Conservation (phyloP, 169 alveolate genomes). For the Cystoisospora suis region DNA sequence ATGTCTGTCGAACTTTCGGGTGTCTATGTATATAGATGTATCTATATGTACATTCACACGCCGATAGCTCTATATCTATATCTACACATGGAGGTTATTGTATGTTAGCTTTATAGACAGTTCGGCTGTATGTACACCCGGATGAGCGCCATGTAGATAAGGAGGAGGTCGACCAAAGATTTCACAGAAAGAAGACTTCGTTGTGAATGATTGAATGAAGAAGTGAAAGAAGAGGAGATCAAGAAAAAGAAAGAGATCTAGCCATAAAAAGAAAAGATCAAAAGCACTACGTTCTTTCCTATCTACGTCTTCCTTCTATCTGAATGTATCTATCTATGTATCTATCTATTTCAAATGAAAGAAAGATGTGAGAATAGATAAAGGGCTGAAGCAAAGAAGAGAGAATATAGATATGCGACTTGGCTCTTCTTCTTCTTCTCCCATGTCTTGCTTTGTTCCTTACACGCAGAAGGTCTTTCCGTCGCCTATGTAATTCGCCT, state of each 20-base stretch:
- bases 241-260: not conserved
- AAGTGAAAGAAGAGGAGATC: not conserved
- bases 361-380: too few relatives aligned
- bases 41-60: not conserved
- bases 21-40: not conserved
- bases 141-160: not conserved
- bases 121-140: not conserved
- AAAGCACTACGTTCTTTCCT: too few relatives aligned
- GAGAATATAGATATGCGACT: too few relatives aligned
- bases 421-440: too few relatives aligned
- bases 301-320: too few relatives aligned
- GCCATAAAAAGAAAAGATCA: too few relatives aligned
- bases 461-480: constrained; percentile 12
- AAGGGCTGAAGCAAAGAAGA: too few relatives aligned
- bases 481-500: not conserved
- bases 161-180: not conserved
- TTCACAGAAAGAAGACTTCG: not conserved
- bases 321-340: too few relatives aligned
- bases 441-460: too few relatives aligned
- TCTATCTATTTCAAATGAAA: too few relatives aligned
- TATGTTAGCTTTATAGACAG: too few relatives aligned
- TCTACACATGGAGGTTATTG: not conserved
- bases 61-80: not conserved
- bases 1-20: not conserved
- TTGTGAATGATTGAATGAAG: not conserved